Evolutionary conservation across 768 basidiomycete species (phyloP).

Genomic region (Dioszegia hungarica): DNA sequence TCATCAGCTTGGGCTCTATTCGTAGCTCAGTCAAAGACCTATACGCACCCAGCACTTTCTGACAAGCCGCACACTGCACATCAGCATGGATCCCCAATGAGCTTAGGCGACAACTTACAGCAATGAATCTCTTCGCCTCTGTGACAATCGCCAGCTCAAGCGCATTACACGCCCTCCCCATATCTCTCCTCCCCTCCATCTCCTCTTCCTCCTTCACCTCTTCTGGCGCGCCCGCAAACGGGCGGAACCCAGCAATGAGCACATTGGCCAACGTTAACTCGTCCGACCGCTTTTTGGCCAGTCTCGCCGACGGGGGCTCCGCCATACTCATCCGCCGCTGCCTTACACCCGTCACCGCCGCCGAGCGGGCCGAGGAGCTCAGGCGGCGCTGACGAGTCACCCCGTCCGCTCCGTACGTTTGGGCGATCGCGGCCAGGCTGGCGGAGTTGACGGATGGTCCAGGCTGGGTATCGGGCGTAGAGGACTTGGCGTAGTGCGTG

Average conservation of each 20-base stretch:
- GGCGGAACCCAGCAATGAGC: conserved; percentile 9
- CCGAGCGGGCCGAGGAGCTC: neutral
- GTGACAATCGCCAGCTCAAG: conserved; percentile 28
- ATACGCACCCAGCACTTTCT: conserved; percentile 22
- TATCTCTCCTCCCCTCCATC: conserved; percentile 14
- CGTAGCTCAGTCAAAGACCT: neutral
- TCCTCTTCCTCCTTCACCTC: conserved; percentile 17
- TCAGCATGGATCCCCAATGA: neutral
- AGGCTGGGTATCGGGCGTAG: neutral
- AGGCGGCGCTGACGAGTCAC: neutral
- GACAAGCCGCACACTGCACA: conserved; percentile 15
- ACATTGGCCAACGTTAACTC: conserved; percentile 20
- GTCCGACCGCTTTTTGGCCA: conserved; percentile 17
- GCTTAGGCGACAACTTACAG: conserved; percentile 1
- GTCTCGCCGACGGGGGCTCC: conserved; percentile 8
- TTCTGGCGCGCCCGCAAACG: conserved; percentile 15
- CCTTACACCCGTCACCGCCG: conserved; percentile 11
- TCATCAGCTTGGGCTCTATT: conserved; percentile 5
- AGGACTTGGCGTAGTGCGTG: conserved; percentile 22
- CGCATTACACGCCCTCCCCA: conserved; percentile 14
- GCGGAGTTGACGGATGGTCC: neutral
- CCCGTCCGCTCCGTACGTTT: neutral
- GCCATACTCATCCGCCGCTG: conserved; percentile 19
- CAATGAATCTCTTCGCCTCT: conserved; percentile 27
- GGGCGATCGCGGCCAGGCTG: neutral